A percentile compares a stretch with the other conserved stretches of the same genome.
phyloP scores from a whole-genome alignment of 805 yeast species.

The Candida oleophila region DNA sequence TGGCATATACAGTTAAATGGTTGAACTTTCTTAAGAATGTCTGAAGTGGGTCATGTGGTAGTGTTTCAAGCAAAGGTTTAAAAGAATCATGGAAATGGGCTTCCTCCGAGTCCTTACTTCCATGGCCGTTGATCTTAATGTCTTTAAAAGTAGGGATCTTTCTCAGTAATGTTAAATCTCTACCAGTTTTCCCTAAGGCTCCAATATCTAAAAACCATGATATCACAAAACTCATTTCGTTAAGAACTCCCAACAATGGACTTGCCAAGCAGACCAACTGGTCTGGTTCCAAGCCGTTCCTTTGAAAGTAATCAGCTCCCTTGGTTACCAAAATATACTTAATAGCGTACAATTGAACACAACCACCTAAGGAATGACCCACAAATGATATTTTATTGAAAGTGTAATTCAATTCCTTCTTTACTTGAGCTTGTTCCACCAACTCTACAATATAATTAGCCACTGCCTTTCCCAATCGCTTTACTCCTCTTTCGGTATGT shows the following conservation, averaged over 20 bases:
- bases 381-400: constrained; percentile 37
- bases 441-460: constrained; percentile 26
- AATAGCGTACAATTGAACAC: constrained; percentile 41
- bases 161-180: constrained; percentile 41
- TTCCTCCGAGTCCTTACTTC: not conserved
- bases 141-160: constrained; percentile 24
- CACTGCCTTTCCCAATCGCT: constrained; percentile 32
- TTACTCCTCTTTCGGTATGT: constrained; percentile 40
- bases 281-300: constrained; percentile 24
- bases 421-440: constrained; percentile 20
- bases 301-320: constrained; percentile 30
- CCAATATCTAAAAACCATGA: constrained; percentile 45
- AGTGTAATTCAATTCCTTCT: constrained; percentile 11
- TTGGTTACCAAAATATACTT: constrained; percentile 31
- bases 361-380: constrained; percentile 46
- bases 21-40: constrained; percentile 26
- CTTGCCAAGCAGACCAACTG: constrained; percentile 42
- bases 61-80: constrained; percentile 35
- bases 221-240: constrained; percentile 38
- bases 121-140: constrained; percentile 12
- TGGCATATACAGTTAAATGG: constrained; percentile 41
- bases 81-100: constrained; percentile 15
- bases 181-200: constrained; percentile 44
- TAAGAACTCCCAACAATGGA: constrained; percentile 42
- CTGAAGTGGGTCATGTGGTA: constrained; percentile 42